These are phyloP conservation scores for Bacidia gigantensis DNA, from an alignment of 495 filamentous ascomycete species.

Conservation along the genomic window DNA sequence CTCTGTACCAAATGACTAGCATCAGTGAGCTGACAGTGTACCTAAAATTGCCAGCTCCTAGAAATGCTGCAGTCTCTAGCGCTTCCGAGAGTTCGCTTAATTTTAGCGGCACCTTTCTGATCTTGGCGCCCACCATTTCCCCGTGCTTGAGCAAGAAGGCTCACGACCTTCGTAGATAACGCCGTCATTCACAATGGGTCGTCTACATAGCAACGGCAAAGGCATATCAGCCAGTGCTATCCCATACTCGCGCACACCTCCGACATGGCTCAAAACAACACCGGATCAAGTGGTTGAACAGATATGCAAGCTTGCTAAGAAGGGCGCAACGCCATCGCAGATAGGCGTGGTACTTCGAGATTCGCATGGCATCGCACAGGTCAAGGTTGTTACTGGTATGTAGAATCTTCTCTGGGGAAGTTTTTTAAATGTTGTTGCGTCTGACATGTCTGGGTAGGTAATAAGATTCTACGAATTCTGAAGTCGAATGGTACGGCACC, in stretches of 20 bases:
- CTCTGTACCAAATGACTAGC: background rate
- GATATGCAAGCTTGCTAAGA: conserved; percentile 96
- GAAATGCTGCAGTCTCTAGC: background rate
- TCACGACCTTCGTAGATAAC: no score
- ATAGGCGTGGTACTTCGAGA: conserved; percentile 98
- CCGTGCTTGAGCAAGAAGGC: background rate
- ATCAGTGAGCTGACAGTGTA: background rate
- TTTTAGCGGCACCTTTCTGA: background rate
- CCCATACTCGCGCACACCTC: conserved; percentile 86
- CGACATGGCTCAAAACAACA: conserved; percentile 87
- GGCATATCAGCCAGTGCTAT: conserved; percentile 89
- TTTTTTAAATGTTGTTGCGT: no score
- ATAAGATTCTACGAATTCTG: conserved; percentile 98
- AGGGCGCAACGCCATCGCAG: conserved; percentile 91
- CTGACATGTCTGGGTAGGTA: conserved; percentile 46
- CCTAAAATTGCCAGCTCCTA: background rate
- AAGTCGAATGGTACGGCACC: conserved; percentile 71
- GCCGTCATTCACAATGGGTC: conserved; percentile 63
- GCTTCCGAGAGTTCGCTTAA: conserved; percentile 4
- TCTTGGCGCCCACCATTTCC: conserved; percentile 15
- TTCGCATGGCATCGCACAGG: conserved; percentile 91
- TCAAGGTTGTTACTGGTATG: conserved; percentile 92
- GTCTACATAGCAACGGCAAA: conserved; percentile 99
- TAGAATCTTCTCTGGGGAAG: background rate
- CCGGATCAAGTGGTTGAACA: conserved; percentile 87